Percentiles rank a stretch among this genome's conserved stretches.
phyloP scores from a whole-genome alignment of 2,329 filamentous ascomycete genomes.

The Fusarium sp. region DNA sequence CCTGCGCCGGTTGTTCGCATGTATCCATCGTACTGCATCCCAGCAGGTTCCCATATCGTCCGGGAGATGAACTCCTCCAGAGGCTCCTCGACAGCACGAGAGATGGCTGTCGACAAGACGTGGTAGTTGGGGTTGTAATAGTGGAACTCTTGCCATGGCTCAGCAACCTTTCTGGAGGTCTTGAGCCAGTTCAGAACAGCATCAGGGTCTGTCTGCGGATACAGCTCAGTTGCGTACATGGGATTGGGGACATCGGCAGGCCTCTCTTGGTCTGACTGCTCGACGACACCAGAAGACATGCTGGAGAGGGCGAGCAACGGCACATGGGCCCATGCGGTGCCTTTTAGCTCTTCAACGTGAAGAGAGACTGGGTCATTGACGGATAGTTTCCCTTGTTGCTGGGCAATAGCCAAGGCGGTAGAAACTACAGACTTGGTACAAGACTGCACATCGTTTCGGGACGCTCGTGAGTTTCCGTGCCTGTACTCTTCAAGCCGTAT shows the following conservation, averaged over 20 bases:
- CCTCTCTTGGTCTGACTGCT: slow-evolving; percentile 22
- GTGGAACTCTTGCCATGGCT: slow-evolving; percentile 37
- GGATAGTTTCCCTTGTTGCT: slow-evolving; percentile 22
- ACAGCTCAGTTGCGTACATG: slow-evolving; percentile 34
- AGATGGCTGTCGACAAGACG: slow-evolving; percentile 23
- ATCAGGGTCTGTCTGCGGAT: slow-evolving; percentile 18
- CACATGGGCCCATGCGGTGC: slow-evolving; percentile 28
- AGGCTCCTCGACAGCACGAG: slow-evolving; percentile 16
- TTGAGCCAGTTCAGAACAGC: slow-evolving; percentile 27
- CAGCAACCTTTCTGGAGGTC: slow-evolving; percentile 25
- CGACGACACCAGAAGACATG: slow-evolving; percentile 33
- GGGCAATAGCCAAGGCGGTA: slow-evolving; percentile 23
- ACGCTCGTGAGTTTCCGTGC: slow-evolving; percentile 26
- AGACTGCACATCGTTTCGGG: slow-evolving; percentile 29
- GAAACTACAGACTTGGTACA: slow-evolving; percentile 29
- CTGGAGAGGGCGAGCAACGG: slow-evolving; percentile 23
- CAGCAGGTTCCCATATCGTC: slow-evolving; percentile 32
- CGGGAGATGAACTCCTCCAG: slow-evolving; percentile 27
- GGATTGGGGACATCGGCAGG: slow-evolving; percentile 26
- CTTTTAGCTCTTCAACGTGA: slow-evolving; percentile 23
- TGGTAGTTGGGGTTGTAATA: slow-evolving; percentile 38
- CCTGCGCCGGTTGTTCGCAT: slow-evolving; percentile 31
- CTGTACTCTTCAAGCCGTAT: slow-evolving; percentile 28
- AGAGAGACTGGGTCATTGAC: slow-evolving; percentile 23
- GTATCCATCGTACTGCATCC: slow-evolving; percentile 33